Evolutionary conservation across 306 rosid species (phyloP).

Genomic region (Fagus crenata): DNA sequence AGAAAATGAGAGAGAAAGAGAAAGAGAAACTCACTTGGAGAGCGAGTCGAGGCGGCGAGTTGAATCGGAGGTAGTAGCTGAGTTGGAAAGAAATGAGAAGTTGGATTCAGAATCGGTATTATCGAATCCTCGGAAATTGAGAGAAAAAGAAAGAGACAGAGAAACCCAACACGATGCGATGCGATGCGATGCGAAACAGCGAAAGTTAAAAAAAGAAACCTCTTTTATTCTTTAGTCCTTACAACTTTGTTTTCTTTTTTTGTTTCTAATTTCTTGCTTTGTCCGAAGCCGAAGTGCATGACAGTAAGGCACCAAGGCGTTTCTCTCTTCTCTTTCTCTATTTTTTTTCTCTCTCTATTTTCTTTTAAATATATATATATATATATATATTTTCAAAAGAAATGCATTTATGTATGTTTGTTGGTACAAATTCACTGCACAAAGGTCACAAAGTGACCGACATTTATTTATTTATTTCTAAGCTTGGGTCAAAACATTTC

Average conservation of each 20-base stretch:
- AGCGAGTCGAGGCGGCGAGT: conserved; percentile 44
- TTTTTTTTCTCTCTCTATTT: background rate
- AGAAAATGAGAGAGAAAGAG: background rate
- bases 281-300: conserved; percentile 47
- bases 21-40: conserved; percentile 35
- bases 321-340: background rate
- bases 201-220: background rate
- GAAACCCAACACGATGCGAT: background rate
- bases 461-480: too few species aligned
- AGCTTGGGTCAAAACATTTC: too few species aligned
- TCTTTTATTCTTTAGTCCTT: background rate
- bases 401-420: too few species aligned
- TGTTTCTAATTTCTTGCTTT: conserved; percentile 3
- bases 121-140: conserved; percentile 12
- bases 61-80: conserved; percentile 11
- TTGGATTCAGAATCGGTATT: conserved; percentile 59
- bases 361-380: too few species aligned
- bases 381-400: too few species aligned
- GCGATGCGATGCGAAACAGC: background rate
- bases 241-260: too few species aligned
- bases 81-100: background rate
- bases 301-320: conserved; percentile 37
- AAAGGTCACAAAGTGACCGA: too few species aligned
- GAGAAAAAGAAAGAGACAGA: conserved; percentile 13
- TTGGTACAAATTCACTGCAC: too few species aligned